Base-by-base conservation (phyloP, 441 rosid genomes). In the Gossypium aridum region DNA sequence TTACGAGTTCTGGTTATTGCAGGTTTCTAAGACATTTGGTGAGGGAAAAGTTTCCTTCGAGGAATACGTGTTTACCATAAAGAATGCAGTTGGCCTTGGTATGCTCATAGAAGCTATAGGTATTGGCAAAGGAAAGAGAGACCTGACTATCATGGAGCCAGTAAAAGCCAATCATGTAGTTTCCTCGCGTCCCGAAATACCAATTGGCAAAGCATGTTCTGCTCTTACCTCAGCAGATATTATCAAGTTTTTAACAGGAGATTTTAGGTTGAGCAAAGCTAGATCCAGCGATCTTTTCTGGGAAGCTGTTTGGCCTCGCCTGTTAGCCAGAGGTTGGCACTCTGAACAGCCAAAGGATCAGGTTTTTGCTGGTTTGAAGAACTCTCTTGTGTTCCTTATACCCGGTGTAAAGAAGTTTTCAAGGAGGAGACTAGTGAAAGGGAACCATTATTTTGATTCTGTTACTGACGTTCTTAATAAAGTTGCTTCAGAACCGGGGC, bases 291-390 rank as follows among this genome's bases (percentile, higher is more conserved):
- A 89, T 76, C 88, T 87, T 49, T 87, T 89, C 82, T 87, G 91
- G 91, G 91, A 89, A 80, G 91, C 91, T 73, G 87, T 89, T 74
- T 89, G 91, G 90, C 91, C 91, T 74, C 87, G 90, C 10, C 83
- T 89, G 17, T 80, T 86, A 73, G 93, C 90, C 34, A 84, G 87
- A 75, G 93, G 91, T 26, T 89, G 93, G 93, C 90, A 84, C 75
- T 89, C 90, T 7, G 91, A 89, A 82, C 85, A 84, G 79, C 90
- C 89, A 6, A 78, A 79, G 55, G 79, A 78, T 80, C 76, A 75
- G 63, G 79, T 72, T 23, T 47, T 63, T 64, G 4, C 55, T 31
- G 64, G 72, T 22, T 56, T 54, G 4, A 64, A 55, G 25, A 56
- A 65, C 16, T 39, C 77, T 39, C 64, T 75, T 10, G 72, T 65